Evolutionary conservation across 371 early-diverging fungal genomes (phyloP).

Genomic region (Capillidium rhysosporum): DNA sequence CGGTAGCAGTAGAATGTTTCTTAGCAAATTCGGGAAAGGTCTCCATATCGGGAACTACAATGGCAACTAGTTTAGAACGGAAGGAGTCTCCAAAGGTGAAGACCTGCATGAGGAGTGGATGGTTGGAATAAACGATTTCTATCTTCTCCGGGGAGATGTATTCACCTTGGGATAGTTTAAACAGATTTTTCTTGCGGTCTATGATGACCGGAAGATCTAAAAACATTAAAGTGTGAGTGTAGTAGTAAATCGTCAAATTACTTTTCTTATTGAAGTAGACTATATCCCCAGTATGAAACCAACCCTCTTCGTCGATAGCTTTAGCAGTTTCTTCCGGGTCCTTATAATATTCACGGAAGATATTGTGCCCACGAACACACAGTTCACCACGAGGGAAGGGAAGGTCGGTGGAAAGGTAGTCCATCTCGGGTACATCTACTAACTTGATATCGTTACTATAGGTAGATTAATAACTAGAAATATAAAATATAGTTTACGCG

Average conservation of each 20-base stretch:
- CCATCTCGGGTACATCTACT: slow-evolving; percentile 80
- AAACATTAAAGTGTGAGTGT: too few species aligned
- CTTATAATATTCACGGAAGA: slow-evolving; percentile 71
- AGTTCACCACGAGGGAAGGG: slow-evolving; percentile 79
- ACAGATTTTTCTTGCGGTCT: slow-evolving; percentile 95
- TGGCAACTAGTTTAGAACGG: slow-evolving; percentile 52
- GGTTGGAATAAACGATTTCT: slow-evolving; percentile 12
- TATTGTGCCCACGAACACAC: slow-evolving; percentile 59
- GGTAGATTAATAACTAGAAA: slow-evolving; percentile 10
- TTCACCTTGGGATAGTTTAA: slow-evolving; percentile 87
- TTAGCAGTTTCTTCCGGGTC: slow-evolving; percentile 66
- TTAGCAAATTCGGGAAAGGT: slow-evolving; percentile 21
- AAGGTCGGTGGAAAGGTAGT: slow-evolving; percentile 52
- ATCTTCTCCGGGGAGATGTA: slow-evolving; percentile 95
- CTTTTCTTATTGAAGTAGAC: slow-evolving; percentile 40
- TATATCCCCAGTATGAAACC: slow-evolving; percentile 86
- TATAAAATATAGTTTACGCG: neutral
- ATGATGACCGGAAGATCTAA: slow-evolving; percentile 69
- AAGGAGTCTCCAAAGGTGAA: slow-evolving; percentile 78
- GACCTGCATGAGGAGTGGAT: slow-evolving; percentile 24
- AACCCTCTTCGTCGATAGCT: slow-evolving; percentile 65
- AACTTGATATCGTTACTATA: slow-evolving; percentile 64
- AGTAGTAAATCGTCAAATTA: neutral
- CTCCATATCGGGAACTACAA: slow-evolving; percentile 66
- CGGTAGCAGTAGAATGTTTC: slow-evolving; percentile 11